Evolutionary conservation across 441 rosid genomes (phyloP).

Genomic region (Flueggea neowawraea): DNA sequence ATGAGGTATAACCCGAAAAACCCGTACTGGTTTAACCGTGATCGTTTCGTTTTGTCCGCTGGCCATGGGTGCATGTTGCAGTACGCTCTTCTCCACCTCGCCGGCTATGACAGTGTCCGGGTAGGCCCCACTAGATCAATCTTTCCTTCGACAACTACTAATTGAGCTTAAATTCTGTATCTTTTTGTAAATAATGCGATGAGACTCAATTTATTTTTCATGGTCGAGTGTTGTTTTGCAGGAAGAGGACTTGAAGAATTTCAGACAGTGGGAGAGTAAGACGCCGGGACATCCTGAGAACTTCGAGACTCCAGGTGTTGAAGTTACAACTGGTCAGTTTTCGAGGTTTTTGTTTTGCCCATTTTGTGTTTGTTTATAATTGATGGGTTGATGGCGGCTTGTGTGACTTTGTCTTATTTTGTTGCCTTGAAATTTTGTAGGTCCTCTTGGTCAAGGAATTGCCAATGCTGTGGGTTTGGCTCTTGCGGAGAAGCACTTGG

Average conservation of each 20-base stretch:
- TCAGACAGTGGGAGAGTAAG: slow-evolving; percentile 94
- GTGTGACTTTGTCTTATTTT: too few species aligned
- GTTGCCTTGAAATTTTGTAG: slow-evolving; percentile 24
- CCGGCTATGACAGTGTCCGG: slow-evolving; percentile 93
- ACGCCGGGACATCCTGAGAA: slow-evolving; percentile 99
- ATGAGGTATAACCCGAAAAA: slow-evolving; percentile 97
- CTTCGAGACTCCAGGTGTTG: slow-evolving; percentile 97
- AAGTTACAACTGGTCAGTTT: slow-evolving; percentile 96
- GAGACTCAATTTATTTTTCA: too few species aligned
- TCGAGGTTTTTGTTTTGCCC: neutral
- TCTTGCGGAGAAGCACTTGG: slow-evolving; percentile 94
- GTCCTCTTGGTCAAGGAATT: slow-evolving; percentile 99
- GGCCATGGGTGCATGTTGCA: slow-evolving; percentile 99
- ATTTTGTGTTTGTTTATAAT: neutral
- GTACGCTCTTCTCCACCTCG: slow-evolving; percentile 95
- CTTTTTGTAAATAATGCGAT: too few species aligned
- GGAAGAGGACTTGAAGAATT: slow-evolving; percentile 94
- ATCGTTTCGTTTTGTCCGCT: slow-evolving; percentile 93
- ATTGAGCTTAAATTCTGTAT: too few species aligned
- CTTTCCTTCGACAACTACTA: too few species aligned
- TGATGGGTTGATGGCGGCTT: too few species aligned
- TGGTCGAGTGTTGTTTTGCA: slow-evolving; percentile 23
- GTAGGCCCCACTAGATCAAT: too few species aligned
- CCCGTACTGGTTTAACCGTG: slow-evolving; percentile 99
- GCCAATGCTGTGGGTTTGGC: slow-evolving; percentile 99